Base-by-base conservation (phyloP, 225 moss, liverwort and hornwort genomes). In the Straminergon stramineum region DNA sequence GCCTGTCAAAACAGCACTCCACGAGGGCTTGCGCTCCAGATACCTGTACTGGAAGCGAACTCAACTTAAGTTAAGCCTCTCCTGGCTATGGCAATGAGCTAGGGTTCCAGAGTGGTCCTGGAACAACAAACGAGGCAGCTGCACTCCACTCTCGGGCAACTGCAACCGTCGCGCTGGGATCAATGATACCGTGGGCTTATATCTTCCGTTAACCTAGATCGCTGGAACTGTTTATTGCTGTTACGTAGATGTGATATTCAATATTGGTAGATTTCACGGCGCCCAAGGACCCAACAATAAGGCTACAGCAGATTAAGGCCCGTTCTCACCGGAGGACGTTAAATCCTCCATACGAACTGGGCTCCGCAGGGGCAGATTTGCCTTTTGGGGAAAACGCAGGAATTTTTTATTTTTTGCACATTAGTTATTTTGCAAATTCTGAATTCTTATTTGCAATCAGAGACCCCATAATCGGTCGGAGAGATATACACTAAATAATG, bases 141-240 rank as follows among this genome's bases (percentile, higher is more conserved):
- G 23, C 62, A 55, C 79, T 51, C 51, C 34, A 34, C 15, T 41
- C 83, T 66, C 76, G 41, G 60, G 35, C 1, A 35, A 35, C 80
- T 88, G 84, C 37, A 64, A 87, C 61, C 61, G 51, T 68, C 15
- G 60, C 8, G 7, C 60, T 15, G 39, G 39, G 69, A 55, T 84
- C 10, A 6, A 31, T 83, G 67, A 66, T 13, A 24, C 21, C 2
- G 19, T 5, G 48, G 26, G 24, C 34, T 15, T 28, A 41, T 13
- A 73, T 84, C 73, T 84, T 79, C 8, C 2, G 0, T 1, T 18
- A 5, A 27, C 32, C 23, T 65, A 79, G 80, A 91, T 24, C n/a
- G 39, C 1, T 1, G 2, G 5, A 6, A 1, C 24, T 22, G 1
- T 16, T 37, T 26, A 24, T 37, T 55, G 35, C 9, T 55, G 1